These are phyloP conservation scores for Colletotrichum navitas DNA, from an alignment of 2,329 filamentous ascomycete species.

Conservation along the genomic window DNA sequence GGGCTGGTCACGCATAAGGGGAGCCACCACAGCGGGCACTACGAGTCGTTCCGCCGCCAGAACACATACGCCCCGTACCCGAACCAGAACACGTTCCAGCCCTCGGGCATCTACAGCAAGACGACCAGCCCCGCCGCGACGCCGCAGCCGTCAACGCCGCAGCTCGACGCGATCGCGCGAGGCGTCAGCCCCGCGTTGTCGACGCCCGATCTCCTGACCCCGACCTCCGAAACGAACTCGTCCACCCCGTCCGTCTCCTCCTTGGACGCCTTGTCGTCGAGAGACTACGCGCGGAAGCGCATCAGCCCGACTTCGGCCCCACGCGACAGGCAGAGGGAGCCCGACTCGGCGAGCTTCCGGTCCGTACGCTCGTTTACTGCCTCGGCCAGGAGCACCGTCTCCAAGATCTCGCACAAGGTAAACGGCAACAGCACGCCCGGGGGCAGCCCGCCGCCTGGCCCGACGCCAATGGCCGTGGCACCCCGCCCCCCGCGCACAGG, in stretches of 20 bases:
- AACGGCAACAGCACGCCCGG: slow-evolving; percentile 37
- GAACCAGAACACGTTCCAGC: slow-evolving; percentile 83
- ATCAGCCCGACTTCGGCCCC: slow-evolving; percentile 42
- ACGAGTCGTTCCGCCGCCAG: slow-evolving; percentile 94
- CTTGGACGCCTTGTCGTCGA: slow-evolving; percentile 43
- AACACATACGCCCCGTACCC: slow-evolving; percentile 80
- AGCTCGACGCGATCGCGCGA: slow-evolving; percentile 53
- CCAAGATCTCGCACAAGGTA: slow-evolving; percentile 55
- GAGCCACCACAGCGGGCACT: slow-evolving; percentile 95
- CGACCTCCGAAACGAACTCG: slow-evolving; percentile 51
- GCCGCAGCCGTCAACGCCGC: slow-evolving; percentile 62
- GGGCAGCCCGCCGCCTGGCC: slow-evolving; percentile 42
- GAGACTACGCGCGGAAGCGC: slow-evolving; percentile 41
- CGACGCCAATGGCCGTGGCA: slow-evolving; percentile 44
- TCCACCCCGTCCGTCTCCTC: slow-evolving; percentile 57
- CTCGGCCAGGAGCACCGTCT: slow-evolving; percentile 67
- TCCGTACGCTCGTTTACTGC: slow-evolving; percentile 70
- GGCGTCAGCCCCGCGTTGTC: slow-evolving; percentile 59
- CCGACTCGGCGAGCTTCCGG: slow-evolving; percentile 65
- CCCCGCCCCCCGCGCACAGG: slow-evolving; percentile 46
- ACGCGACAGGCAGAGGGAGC: slow-evolving; percentile 56
- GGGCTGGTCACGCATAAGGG: slow-evolving; percentile 95
- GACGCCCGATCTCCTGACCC: slow-evolving; percentile 61
- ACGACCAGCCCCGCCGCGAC: slow-evolving; percentile 67
- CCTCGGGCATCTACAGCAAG: slow-evolving; percentile 79